A percentile compares a stretch with the other conserved stretches of the same genome.
Conservation (phyloP, 1,284 basidiomycete genomes). For the Sporisorium graminicola region DNA sequence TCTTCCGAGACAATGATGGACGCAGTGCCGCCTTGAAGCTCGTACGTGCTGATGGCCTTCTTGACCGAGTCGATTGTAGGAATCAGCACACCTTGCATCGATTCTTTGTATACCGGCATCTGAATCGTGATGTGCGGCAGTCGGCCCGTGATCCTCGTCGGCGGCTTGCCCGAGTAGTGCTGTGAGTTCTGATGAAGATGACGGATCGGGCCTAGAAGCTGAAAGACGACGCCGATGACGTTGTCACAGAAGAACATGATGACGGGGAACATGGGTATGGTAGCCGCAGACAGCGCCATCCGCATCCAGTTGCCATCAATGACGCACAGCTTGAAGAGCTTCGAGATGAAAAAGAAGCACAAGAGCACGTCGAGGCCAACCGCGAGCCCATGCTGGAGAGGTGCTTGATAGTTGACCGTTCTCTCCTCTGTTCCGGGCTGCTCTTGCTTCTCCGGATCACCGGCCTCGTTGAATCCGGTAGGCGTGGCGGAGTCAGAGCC, state of each 20-base stretch:
- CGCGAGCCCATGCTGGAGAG: slow-evolving; percentile 81
- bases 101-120: slow-evolving; percentile 81
- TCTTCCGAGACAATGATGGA: slow-evolving; percentile 83
- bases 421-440: slow-evolving; percentile 44
- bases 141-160: slow-evolving; percentile 76
- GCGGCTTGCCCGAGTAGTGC: slow-evolving; percentile 71
- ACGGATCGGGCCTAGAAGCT: slow-evolving; percentile 73
- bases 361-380: slow-evolving; percentile 70
- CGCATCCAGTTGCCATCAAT: slow-evolving; percentile 78
- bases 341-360: slow-evolving; percentile 76
- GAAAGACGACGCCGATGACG: slow-evolving; percentile 71
- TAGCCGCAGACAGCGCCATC: slow-evolving; percentile 75
- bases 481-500: neutral
- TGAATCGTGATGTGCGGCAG: slow-evolving; percentile 82
- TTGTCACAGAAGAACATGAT: slow-evolving; percentile 76
- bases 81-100: slow-evolving; percentile 71
- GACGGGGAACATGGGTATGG: slow-evolving; percentile 77
- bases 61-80: slow-evolving; percentile 84
- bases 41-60: slow-evolving; percentile 87
- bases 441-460: slow-evolving; percentile 41
- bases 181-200: slow-evolving; percentile 73
- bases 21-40: slow-evolving; percentile 82
- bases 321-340: slow-evolving; percentile 77
- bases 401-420: slow-evolving; percentile 80
- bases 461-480: neutral